Conservation (phyloP, 2,329 filamentous ascomycete genomes). For the Aspergillus costaricaensis region DNA sequence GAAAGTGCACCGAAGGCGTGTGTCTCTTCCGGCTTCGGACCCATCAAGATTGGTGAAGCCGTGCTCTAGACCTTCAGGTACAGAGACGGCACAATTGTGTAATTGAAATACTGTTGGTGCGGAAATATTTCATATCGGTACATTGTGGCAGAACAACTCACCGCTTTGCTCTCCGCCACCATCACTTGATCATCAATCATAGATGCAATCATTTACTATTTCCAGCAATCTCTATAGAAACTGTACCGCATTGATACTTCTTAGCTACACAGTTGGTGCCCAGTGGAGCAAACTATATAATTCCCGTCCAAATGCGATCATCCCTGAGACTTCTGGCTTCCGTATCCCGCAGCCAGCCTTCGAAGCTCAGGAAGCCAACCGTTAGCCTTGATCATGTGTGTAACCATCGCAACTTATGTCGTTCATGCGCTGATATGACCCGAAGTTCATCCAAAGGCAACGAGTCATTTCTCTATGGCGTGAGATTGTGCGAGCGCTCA, state of each 20-base stretch:
- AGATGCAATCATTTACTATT: too few relatives aligned
- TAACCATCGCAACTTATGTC: not conserved
- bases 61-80: constrained; percentile 1
- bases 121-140: constrained; percentile 8
- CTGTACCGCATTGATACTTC: not conserved
- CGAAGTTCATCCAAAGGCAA: constrained; percentile 47
- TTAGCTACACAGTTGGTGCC: not conserved
- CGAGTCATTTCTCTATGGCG: constrained; percentile 47
- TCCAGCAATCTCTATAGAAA: not conserved
- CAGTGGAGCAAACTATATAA: constrained; percentile 5
- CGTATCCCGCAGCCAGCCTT: constrained; percentile 31
- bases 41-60: not conserved
- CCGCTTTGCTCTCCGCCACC: constrained; percentile 18
- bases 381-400: constrained; percentile 44
- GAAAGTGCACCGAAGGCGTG: not conserved
- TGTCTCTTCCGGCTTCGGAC: not conserved
- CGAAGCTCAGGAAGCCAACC: constrained; percentile 39
- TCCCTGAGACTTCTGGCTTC: constrained; percentile 32
- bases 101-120: not conserved
- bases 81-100: not conserved
- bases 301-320: constrained; percentile 29
- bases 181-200: not conserved
- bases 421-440: constrained; percentile 8
- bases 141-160: not conserved
- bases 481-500: constrained; percentile 43